Base-by-base conservation (phyloP, 2,329 filamentous ascomycete species). In the Lasiodiplodia hormozganensis region DNA sequence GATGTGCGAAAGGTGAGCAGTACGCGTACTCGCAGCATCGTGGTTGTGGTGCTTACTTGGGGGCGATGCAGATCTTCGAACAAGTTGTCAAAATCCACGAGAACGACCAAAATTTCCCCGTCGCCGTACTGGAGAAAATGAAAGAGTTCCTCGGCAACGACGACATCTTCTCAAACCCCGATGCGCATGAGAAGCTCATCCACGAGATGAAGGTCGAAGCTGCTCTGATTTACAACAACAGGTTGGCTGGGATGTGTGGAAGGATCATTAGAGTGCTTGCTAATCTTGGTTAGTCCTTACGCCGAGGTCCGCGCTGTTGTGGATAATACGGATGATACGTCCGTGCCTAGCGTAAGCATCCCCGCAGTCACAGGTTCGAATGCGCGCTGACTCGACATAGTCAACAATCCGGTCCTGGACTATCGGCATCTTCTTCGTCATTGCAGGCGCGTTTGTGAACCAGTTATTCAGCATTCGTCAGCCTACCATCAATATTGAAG, bases 391-490 rank as follows among this genome's bases (percentile, higher is more conserved):
- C 34, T n/a, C 2, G 10, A 43, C 12, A 18, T 10, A 58, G 53
- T 67, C 53, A 52, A 84, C 82, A 1, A 72, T 84, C 6, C 77
- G 82, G 18, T 81, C 82, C 56, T 84, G 82, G 83, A 70, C 82
- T 5, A 71, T 84, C 2, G 82, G 82, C 21, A 77, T 82, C 70
- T 70, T 82, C 16, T 83, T 83, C 68, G 81, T 83, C 16, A 80
- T 82, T 0, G 62, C 82, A 16, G 80, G 79, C 2, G 80, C 78
- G 25, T 82, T 80, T 5, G 68, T 78, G 81, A 90, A 90, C 76
- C 89, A 88, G 6, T 80, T 91, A 53, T 89, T 89, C 75, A 90
- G 85, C 2, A 82, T 90, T 67, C 84, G 87, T n/a, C 82, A 84
- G 62, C 88, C 88, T 0, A 86, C 87, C 16, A 90, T 90, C 72